phyloP scores from a whole-genome alignment of 2,329 filamentous ascomycete species.

The Trichophyton mentagrophytes region DNA sequence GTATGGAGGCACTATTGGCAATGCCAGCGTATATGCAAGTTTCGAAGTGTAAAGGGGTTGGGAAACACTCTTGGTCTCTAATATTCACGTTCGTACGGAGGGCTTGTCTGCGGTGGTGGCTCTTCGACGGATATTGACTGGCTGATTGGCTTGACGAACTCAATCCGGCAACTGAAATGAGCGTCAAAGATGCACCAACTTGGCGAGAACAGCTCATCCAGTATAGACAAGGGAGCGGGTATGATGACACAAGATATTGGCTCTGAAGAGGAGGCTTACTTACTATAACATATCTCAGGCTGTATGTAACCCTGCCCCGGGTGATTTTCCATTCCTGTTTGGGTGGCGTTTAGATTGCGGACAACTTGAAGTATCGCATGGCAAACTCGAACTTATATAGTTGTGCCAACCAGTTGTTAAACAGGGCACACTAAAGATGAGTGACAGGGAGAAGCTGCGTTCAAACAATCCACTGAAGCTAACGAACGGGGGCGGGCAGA shows the following conservation, averaged over 20 bases:
- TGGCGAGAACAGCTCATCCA: neutral
- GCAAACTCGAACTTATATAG: too few species aligned
- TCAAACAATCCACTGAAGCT: neutral
- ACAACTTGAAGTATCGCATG: neutral
- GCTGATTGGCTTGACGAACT: neutral
- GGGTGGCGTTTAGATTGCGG: slow-evolving; percentile 1
- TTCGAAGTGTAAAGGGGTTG: neutral
- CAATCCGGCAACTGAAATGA: neutral
- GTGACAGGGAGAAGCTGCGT: neutral
- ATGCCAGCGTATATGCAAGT: neutral
- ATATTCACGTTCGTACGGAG: neutral
- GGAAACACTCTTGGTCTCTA: neutral
- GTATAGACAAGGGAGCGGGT: neutral
- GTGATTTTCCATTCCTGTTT: slow-evolving; percentile 1
- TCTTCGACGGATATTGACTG: neutral
- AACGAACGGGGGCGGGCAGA: neutral
- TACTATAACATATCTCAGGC: neutral
- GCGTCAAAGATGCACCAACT: neutral
- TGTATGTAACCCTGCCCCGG: neutral
- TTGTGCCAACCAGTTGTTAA: too few species aligned
- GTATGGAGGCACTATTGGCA: neutral
- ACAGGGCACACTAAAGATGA: neutral
- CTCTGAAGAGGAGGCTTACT: neutral
- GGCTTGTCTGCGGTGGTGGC: neutral
- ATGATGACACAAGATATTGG: neutral